phyloP scores from a whole-genome alignment of 208 protist species.

The Wallacemonas sp. region DNA sequence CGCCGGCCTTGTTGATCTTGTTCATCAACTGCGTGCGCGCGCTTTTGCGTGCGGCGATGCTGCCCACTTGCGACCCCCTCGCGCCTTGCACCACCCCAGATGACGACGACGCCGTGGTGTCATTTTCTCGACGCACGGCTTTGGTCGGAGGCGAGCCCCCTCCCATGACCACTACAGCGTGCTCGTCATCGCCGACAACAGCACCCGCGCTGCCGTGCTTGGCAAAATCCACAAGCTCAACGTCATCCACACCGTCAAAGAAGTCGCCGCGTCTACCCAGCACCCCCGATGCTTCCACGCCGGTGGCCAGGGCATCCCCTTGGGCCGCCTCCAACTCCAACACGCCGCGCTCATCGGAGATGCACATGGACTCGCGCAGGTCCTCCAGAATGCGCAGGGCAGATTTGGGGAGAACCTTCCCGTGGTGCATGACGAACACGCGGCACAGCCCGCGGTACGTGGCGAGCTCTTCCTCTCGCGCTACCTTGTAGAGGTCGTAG shows the following conservation, averaged over 20 bases:
- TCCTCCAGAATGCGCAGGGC: constrained; percentile 73
- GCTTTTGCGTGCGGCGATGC: constrained; percentile 1
- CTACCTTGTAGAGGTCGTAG: constrained; percentile 80
- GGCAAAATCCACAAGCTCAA: constrained; percentile 28
- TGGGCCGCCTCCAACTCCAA: constrained; percentile 52
- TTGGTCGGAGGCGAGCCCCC: constrained; percentile 23
- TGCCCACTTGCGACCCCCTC: not conserved
- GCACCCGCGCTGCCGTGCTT: constrained; percentile 21
- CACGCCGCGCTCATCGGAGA: constrained; percentile 39
- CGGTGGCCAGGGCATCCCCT: constrained; percentile 51
- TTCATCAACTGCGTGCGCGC: constrained; percentile 21
- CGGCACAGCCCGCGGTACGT: constrained; percentile 75
- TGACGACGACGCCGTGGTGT: not conserved
- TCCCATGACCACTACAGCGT: constrained; percentile 13
- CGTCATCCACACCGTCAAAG: constrained; percentile 86
- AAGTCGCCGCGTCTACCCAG: constrained; percentile 62
- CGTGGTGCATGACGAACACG: constrained; percentile 78
- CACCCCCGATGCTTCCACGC: constrained; percentile 52
- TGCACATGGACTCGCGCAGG: constrained; percentile 58
- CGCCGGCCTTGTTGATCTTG: constrained; percentile 34
- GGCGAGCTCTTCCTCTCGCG: constrained; percentile 77
- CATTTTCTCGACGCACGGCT: constrained; percentile 26
- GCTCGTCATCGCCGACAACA: constrained; percentile 44
- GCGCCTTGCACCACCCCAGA: not conserved
- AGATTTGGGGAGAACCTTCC: constrained; percentile 38